Percentiles rank a stretch among this genome's conserved stretches.
Evolutionary conservation across 768 basidiomycete species (phyloP).

Genomic region (Pleurotus eryngii): DNA sequence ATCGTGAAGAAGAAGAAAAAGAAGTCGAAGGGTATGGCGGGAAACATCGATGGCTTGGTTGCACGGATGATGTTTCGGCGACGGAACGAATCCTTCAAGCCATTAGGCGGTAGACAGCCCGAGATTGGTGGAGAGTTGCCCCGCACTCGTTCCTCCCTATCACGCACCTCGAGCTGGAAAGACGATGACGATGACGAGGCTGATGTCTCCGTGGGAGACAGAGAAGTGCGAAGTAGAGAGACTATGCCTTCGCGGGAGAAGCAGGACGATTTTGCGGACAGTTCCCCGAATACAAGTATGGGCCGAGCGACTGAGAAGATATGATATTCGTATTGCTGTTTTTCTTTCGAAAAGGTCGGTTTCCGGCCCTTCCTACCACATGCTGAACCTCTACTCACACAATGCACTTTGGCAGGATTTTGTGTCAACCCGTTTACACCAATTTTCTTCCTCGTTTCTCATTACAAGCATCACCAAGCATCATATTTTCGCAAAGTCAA

Average conservation of each 20-base stretch:
- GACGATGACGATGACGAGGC: background rate
- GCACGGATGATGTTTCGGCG: slow-evolving; percentile 18
- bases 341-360: too few species aligned
- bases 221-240: too few species aligned
- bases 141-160: background rate
- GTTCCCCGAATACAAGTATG: background rate
- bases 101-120: slow-evolving; percentile 1
- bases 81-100: slow-evolving; percentile 8
- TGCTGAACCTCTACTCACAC: too few species aligned
- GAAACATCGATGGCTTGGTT: slow-evolving; percentile 15
- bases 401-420: too few species aligned
- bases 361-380: too few species aligned
- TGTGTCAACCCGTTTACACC: too few species aligned
- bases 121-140: background rate
- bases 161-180: background rate
- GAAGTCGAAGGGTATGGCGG: slow-evolving; percentile 11
- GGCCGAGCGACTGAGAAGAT: background rate
- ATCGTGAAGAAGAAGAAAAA: background rate
- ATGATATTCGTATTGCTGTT: too few species aligned
- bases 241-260: background rate
- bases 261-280: background rate
- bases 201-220: too few species aligned
- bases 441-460: background rate
- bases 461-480: background rate
- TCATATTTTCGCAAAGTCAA: background rate